phyloP scores from a whole-genome alignment of 805 yeast genomes.

The Kregervanrija delftensis region DNA sequence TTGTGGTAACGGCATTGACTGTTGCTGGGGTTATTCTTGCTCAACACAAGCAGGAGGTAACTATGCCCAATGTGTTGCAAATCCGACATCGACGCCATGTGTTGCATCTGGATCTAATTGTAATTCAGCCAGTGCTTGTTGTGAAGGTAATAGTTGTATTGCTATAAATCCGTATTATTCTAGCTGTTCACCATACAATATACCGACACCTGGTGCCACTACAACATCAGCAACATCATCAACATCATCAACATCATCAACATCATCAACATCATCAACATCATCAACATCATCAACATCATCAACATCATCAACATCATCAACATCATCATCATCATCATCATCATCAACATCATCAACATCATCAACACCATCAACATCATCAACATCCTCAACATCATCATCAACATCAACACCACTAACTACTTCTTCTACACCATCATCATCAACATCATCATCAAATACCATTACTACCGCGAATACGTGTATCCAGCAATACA shows the following conservation, averaged over 20 bases:
- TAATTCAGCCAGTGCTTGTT: neutral
- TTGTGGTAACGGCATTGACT: neutral
- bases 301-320: slow-evolving; percentile 1
- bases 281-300: slow-evolving; percentile 1
- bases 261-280: slow-evolving; percentile 1
- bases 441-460: neutral
- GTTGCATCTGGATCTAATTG: no score
- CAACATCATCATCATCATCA: neutral
- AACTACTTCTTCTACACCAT: neutral
- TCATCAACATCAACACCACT: slow-evolving; percentile 1
- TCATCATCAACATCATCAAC: neutral
- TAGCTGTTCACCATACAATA: neutral
- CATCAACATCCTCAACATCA: neutral
- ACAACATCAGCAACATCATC: neutral
- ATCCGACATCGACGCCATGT: no score
- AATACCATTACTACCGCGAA: neutral
- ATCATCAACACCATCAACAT: neutral
- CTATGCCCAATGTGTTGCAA: no score
- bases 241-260: neutral
- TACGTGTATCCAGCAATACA: neutral
- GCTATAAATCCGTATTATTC: neutral
- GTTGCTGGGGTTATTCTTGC: neutral
- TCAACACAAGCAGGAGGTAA: no score
- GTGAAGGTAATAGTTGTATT: neutral
- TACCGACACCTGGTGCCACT: neutral